Percentiles rank a stretch among this genome's conserved stretches.
phyloP scores from a whole-genome alignment of 1,284 basidiomycete species.

The Stygiomarasmius scandens region DNA sequence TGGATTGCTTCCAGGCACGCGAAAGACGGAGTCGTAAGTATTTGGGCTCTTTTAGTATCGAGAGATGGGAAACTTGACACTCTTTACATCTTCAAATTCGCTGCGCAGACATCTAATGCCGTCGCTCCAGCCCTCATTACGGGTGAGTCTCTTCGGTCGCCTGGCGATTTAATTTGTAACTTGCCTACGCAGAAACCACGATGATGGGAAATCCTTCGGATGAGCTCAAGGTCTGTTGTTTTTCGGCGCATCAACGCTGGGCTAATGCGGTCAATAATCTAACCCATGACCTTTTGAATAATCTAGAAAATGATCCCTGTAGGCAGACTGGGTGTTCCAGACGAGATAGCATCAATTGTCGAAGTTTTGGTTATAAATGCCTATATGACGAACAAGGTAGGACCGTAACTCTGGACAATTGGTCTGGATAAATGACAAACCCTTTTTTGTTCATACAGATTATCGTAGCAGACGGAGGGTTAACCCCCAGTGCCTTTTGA shows the following conservation, averaged over 20 bases:
- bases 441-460: conserved; percentile 33
- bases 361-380: conserved; percentile 49
- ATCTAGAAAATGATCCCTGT: conserved; percentile 49
- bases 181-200: conserved; percentile 37
- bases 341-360: conserved; percentile 54
- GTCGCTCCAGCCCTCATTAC: conserved; percentile 55
- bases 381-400: conserved; percentile 62
- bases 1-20: conserved; percentile 56
- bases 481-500: conserved; percentile 28
- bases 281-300: background rate
- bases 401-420: too few species aligned
- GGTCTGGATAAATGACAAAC: too few species aligned
- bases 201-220: conserved; percentile 48
- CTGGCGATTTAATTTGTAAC: too few species aligned
- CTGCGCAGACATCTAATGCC: conserved; percentile 50
- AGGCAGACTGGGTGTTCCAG: conserved; percentile 50
- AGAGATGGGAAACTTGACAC: too few species aligned
- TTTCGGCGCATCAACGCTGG: conserved; percentile 1
- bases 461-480: conserved; percentile 40
- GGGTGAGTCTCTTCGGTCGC: too few species aligned
- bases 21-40: conserved; percentile 53
- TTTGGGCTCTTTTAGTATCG: too few species aligned
- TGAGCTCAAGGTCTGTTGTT: conserved; percentile 31
- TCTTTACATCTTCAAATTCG: background rate
- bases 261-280: background rate